Percentiles rank a stretch among this genome's conserved stretches.
Conservation (phyloP, 2,329 filamentous ascomycete genomes). For the Sclerotiophoma versabilis region DNA sequence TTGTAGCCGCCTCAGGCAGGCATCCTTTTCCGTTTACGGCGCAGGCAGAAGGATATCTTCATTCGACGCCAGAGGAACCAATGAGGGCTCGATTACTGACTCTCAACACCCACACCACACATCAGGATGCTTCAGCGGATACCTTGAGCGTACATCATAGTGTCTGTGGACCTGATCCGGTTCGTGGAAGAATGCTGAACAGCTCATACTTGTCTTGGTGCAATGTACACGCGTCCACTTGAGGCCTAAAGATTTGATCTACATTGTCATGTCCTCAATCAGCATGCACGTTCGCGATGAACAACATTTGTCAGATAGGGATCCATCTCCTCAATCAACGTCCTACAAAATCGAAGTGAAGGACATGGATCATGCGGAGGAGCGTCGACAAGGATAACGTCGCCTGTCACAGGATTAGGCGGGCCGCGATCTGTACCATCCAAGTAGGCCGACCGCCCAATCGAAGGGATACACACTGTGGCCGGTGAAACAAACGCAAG, state of each 20-base stretch:
- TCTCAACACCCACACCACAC: neutral
- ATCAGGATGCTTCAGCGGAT: neutral
- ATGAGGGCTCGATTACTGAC: neutral
- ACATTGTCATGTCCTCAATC: neutral
- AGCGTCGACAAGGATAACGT: conserved; percentile 18
- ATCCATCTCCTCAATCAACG: neutral
- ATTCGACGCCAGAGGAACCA: neutral
- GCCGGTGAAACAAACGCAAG: conserved; percentile 35
- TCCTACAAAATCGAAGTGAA: conserved; percentile 11
- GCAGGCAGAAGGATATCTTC: neutral
- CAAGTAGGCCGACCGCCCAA: conserved; percentile 23
- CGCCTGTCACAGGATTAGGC: conserved; percentile 19
- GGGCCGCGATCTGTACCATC: conserved; percentile 25
- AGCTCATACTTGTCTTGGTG: neutral
- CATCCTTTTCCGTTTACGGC: neutral
- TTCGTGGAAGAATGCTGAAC: neutral
- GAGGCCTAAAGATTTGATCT: too few relatives aligned
- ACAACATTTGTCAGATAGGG: neutral
- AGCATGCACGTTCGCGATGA: neutral
- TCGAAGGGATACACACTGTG: conserved; percentile 22
- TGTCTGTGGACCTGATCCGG: neutral
- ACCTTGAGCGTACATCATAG: neutral
- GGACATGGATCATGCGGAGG: conserved; percentile 15
- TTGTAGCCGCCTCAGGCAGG: neutral
- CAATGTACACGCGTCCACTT: neutral